Conservation (phyloP, 2,329 filamentous ascomycete genomes). For the Alternaria gaisen region DNA sequence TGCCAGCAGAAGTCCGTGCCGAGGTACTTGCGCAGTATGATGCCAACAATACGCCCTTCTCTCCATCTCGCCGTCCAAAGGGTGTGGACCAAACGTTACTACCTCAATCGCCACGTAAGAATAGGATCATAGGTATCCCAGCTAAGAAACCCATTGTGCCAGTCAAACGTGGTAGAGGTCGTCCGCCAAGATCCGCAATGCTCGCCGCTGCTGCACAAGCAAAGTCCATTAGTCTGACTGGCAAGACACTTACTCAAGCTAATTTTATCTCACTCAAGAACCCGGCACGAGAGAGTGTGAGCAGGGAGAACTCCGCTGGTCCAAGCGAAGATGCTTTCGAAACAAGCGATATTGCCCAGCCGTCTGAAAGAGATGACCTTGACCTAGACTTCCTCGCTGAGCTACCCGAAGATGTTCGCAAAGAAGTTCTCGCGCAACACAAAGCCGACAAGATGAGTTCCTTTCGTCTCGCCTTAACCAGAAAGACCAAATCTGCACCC, state of each 20-base stretch:
- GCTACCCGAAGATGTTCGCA: constrained; percentile 72
- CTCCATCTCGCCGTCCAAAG: constrained; percentile 45
- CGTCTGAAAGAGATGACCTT: constrained; percentile 27
- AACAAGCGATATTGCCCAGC: constrained; percentile 14
- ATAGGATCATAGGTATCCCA: constrained; percentile 59
- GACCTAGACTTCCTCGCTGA: constrained; percentile 77
- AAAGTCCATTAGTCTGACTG: constrained; percentile 50
- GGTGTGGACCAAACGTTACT: constrained; percentile 46
- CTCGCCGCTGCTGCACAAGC: constrained; percentile 60
- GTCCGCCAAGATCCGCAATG: constrained; percentile 50
- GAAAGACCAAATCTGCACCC: constrained; percentile 27
- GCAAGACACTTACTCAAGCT: constrained; percentile 69
- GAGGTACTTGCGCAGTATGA: constrained; percentile 81
- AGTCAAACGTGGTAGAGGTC: constrained; percentile 72
- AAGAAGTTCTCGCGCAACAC: constrained; percentile 80
- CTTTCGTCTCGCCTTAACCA: constrained; percentile 41
- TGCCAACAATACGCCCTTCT: constrained; percentile 30
- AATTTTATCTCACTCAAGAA: constrained; percentile 67
- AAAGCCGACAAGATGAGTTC: constrained; percentile 45
- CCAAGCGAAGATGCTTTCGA: constrained; percentile 38
- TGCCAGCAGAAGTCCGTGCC: constrained; percentile 85
- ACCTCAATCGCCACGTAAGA: constrained; percentile 61
- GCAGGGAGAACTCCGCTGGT: constrained; percentile 24
- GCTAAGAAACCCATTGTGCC: constrained; percentile 63
- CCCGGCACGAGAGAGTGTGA: constrained; percentile 23